A percentile compares a stretch with the other conserved stretches of the same genome.
These are phyloP conservation scores for Centella asiatica DNA, from an alignment of 129 eudicot genomes.

Conservation along the genomic window DNA sequence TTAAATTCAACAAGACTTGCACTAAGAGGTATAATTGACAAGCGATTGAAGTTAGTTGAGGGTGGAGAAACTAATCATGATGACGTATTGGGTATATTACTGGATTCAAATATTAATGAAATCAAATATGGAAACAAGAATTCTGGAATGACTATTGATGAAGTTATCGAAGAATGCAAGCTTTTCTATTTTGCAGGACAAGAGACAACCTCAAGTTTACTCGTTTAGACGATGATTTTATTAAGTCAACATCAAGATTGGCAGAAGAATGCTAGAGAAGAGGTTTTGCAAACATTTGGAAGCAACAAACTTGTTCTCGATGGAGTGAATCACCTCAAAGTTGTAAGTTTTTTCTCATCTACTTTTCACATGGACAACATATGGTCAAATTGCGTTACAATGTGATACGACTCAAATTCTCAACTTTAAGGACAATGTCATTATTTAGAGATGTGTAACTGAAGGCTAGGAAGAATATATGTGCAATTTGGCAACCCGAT, in stretches of 20 bases:
- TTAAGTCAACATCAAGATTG: neutral
- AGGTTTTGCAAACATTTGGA: neutral
- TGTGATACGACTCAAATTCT: no score
- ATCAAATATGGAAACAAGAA: neutral
- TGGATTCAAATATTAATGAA: constrained; percentile 12
- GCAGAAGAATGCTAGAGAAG: neutral
- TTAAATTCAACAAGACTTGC: no score
- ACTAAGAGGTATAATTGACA: constrained; percentile 5
- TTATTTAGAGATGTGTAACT: no score
- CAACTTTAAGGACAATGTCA: no score
- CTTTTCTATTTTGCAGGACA: neutral
- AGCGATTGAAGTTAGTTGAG: constrained; percentile 9
- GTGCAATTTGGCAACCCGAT: no score
- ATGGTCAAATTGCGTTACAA: no score
- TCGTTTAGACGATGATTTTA: neutral
- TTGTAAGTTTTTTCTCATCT: neutral
- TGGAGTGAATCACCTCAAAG: neutral
- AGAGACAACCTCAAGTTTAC: no score
- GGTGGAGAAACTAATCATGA: constrained; percentile 9
- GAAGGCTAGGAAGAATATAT: no score
- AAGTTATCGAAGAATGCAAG: neutral
- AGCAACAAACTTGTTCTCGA: neutral
- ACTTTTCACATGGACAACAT: no score
- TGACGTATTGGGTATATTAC: constrained; percentile 12
- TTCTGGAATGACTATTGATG: neutral